These are phyloP conservation scores for Hymenoscyphus infarciens DNA, from an alignment of 2,329 filamentous ascomycete genomes.

Conservation along the genomic window DNA sequence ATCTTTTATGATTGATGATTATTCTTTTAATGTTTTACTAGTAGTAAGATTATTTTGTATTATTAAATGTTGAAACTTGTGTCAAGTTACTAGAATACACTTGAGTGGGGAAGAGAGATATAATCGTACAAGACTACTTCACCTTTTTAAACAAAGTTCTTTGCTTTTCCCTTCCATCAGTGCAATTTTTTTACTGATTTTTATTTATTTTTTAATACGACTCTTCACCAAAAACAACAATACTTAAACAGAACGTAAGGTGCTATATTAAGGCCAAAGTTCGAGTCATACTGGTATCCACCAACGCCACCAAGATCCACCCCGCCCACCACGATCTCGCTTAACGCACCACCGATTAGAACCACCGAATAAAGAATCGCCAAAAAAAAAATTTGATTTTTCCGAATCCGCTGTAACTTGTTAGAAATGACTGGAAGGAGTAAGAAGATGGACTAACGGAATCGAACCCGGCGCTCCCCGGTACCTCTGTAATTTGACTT, in stretches of 20 bases:
- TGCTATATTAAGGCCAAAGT: no score
- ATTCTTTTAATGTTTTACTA: constrained; percentile 1
- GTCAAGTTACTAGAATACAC: background rate
- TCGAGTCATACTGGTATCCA: no score
- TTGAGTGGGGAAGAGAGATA: background rate
- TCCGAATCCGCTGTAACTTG: constrained; percentile 1
- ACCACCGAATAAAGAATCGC: background rate
- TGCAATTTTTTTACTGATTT: no score
- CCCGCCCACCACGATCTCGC: background rate
- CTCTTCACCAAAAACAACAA: no score
- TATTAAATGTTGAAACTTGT: background rate
- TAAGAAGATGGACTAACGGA: background rate
- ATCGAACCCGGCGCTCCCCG: constrained; percentile 9
- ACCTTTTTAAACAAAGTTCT: background rate
- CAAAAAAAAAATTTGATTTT: background rate
- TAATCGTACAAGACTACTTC: background rate
- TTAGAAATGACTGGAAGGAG: background rate
- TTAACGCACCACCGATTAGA: background rate
- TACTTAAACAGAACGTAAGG: no score
- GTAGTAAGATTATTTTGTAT: constrained; percentile 1
- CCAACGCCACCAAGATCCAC: background rate
- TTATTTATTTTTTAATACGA: no score
- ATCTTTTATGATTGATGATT: background rate
- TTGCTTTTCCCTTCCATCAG: no score
- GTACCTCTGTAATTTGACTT: background rate